phyloP scores from a whole-genome alignment of 495 filamentous ascomycete species.

The Antarctomyces pellizariae region DNA sequence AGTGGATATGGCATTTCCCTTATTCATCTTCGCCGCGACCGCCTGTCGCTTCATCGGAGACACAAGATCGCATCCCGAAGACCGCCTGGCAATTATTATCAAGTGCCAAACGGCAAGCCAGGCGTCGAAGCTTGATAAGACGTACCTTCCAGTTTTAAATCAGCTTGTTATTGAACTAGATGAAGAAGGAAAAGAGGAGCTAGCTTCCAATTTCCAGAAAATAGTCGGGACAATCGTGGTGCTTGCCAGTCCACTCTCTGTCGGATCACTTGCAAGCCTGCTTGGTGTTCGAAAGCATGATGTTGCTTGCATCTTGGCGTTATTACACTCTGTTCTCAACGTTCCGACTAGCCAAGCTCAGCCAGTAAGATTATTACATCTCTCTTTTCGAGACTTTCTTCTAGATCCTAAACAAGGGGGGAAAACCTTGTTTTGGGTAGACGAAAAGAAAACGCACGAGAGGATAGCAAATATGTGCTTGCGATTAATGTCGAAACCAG shows the following conservation, averaged over 20 bases:
- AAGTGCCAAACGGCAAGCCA: slow-evolving; percentile 8
- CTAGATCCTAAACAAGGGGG: slow-evolving; percentile 7
- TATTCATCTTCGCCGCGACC: slow-evolving; percentile 23
- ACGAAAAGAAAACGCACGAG: slow-evolving; percentile 8
- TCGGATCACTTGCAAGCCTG: slow-evolving; percentile 5
- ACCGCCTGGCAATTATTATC: slow-evolving; percentile 12
- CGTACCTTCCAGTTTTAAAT: slow-evolving; percentile 11
- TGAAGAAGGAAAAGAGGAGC: slow-evolving; percentile 4
- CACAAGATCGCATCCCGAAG: slow-evolving; percentile 7
- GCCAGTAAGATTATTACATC: slow-evolving; percentile 8
- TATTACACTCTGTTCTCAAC: slow-evolving; percentile 12
- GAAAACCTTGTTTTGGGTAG: slow-evolving; percentile 12
- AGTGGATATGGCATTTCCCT: slow-evolving; percentile 14
- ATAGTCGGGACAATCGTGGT: slow-evolving; percentile 15
- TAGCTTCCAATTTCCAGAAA: slow-evolving; percentile 9
- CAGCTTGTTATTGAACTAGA: slow-evolving; percentile 6
- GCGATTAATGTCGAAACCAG: slow-evolving; percentile 11
- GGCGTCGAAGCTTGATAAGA: slow-evolving; percentile 12
- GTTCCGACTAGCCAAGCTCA: slow-evolving; percentile 6
- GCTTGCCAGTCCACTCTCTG: slow-evolving; percentile 8
- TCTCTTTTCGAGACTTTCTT: slow-evolving; percentile 12
- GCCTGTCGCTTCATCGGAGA: slow-evolving; percentile 17
- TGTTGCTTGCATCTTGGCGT: slow-evolving; percentile 7
- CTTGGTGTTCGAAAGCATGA: slow-evolving; percentile 5
- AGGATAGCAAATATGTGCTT: slow-evolving; percentile 12